Evolutionary conservation across 192 early-diverging fungal species (phyloP).

Genomic region (Allomyces arbusculus): DNA sequence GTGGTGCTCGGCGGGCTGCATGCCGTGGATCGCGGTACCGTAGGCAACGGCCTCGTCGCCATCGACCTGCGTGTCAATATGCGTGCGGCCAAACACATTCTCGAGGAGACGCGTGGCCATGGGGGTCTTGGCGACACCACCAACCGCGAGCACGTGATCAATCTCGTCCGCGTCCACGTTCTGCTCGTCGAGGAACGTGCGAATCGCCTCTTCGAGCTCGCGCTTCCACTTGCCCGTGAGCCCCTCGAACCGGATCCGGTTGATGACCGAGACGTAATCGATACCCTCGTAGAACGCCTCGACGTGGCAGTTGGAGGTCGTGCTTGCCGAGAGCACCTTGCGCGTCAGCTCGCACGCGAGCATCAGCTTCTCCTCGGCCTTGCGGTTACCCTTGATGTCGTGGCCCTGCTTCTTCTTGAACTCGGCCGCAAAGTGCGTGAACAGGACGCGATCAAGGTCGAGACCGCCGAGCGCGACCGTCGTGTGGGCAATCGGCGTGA

Average conservation of each 20-base stretch:
- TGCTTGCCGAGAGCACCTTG: conserved; percentile 58
- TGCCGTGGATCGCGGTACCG: conserved; percentile 79
- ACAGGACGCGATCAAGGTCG: conserved; percentile 66
- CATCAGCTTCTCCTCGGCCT: conserved; percentile 60
- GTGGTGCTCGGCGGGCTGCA: conserved; percentile 42
- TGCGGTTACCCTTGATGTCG: conserved; percentile 53
- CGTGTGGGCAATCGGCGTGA: conserved; percentile 57
- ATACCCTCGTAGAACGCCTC: conserved; percentile 79
- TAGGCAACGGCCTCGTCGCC: conserved; percentile 80
- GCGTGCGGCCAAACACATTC: conserved; percentile 43
- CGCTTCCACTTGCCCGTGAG: conserved; percentile 54
- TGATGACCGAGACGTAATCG: conserved; percentile 67
- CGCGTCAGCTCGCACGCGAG: conserved; percentile 79
- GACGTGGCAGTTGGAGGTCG: conserved; percentile 72
- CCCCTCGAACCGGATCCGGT: conserved; percentile 78
- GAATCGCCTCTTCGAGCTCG: conserved; percentile 43
- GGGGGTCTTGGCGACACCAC: conserved; percentile 72
- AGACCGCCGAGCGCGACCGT: conserved; percentile 56
- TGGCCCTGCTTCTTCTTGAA: conserved; percentile 65
- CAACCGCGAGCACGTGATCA: conserved; percentile 77
- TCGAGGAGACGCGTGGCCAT: conserved; percentile 58
- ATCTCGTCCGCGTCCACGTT: conserved; percentile 47
- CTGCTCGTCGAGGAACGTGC: conserved; percentile 39
- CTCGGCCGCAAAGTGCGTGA: conserved; percentile 57
- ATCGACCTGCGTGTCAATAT: conserved; percentile 59